Conservation (phyloP, 495 filamentous ascomycete species). For the Podospora appendiculata region DNA sequence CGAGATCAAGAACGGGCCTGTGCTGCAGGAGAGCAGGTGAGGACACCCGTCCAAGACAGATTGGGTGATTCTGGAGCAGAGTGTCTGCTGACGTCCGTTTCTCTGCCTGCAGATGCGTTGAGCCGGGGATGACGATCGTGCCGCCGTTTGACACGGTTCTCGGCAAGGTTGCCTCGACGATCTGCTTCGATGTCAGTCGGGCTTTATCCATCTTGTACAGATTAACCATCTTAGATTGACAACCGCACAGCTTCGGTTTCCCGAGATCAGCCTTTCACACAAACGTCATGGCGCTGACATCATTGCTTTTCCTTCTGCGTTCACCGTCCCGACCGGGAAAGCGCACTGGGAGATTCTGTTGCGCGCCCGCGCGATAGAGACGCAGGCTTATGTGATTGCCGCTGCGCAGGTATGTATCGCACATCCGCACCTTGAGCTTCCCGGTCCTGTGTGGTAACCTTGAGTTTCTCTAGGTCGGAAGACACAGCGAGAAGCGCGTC, state of each 20-base stretch:
- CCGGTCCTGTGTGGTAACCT: too few species aligned
- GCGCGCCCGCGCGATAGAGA: constrained; percentile 80
- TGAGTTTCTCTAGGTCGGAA: constrained; percentile 1
- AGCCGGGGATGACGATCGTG: constrained; percentile 25
- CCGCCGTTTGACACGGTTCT: constrained; percentile 65
- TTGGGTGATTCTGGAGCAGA: too few species aligned
- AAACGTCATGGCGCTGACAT: constrained; percentile 51
- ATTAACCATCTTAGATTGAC: not conserved
- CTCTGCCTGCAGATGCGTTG: constrained; percentile 8
- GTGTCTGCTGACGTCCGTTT: too few species aligned
- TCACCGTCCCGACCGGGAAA: constrained; percentile 77
- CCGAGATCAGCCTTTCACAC: constrained; percentile 62
- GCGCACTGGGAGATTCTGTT: constrained; percentile 82
- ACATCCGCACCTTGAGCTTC: too few species aligned
- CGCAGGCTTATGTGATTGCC: constrained; percentile 78
- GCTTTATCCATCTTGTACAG: not conserved
- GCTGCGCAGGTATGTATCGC: constrained; percentile 55
- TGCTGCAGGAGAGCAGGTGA: constrained; percentile 21
- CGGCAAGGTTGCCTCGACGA: constrained; percentile 67
- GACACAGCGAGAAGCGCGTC: constrained; percentile 67
- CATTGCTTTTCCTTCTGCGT: constrained; percentile 83
- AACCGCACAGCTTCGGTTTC: constrained; percentile 51
- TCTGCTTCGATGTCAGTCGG: constrained; percentile 73
- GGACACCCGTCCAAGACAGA: too few species aligned
- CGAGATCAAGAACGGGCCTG: constrained; percentile 20